Evolutionary conservation across 2,329 filamentous ascomycete species (phyloP).

Genomic region (Colletotrichum eremochloae): DNA sequence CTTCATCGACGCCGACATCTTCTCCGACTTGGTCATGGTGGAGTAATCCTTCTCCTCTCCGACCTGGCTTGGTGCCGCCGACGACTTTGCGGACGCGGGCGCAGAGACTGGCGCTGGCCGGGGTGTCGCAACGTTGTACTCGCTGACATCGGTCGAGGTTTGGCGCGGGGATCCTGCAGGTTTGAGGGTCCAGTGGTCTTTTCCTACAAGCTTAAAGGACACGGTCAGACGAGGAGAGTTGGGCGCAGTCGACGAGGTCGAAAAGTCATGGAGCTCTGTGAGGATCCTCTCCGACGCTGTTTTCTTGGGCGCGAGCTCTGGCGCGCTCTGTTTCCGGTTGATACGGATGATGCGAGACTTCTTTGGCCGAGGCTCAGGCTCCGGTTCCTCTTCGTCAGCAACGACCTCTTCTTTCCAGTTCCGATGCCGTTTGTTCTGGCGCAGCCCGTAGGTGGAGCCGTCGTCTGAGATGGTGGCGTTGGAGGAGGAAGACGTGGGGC

Average conservation of each 20-base stretch:
- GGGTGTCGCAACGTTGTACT: conserved; percentile 30
- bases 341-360: conserved; percentile 39
- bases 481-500: conserved; percentile 67
- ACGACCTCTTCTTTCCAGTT: conserved; percentile 65
- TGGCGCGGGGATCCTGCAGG: conserved; percentile 22
- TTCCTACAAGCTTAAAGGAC: conserved; percentile 37
- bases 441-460: conserved; percentile 40
- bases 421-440: conserved; percentile 61
- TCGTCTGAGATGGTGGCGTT: conserved; percentile 56
- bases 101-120: conserved; percentile 35
- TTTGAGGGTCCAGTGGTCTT: conserved; percentile 34
- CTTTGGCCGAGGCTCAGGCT: conserved; percentile 54
- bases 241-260: conserved; percentile 14
- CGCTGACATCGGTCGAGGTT: conserved; percentile 38
- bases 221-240: conserved; percentile 23
- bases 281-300: conserved; percentile 32
- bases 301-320: conserved; percentile 23
- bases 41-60: conserved; percentile 68
- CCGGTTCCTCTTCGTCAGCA: conserved; percentile 53
- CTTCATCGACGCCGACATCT: conserved; percentile 76
- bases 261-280: conserved; percentile 24
- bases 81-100: conserved; percentile 40
- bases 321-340: conserved; percentile 39
- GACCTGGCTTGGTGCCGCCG: conserved; percentile 40
- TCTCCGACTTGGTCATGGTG: conserved; percentile 74